A percentile compares a stretch with the other conserved stretches of the same genome.
phyloP scores from a whole-genome alignment of 2,329 filamentous ascomycete species.

The Niveomyces coronatus region DNA sequence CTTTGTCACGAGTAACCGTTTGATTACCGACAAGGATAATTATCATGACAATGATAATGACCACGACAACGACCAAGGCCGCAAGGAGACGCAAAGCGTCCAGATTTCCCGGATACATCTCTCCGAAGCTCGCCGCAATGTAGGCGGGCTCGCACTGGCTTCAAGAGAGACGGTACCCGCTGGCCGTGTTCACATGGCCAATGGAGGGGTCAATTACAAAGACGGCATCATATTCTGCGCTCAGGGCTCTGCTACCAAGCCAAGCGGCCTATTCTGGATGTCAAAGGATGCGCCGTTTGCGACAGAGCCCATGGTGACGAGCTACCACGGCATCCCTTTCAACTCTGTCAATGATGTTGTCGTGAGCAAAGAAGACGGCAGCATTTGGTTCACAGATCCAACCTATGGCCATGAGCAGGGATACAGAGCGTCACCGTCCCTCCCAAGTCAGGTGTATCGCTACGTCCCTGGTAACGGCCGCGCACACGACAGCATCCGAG shows the following conservation, averaged over 20 bases:
- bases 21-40: constrained; percentile 12
- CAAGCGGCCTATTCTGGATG: constrained; percentile 24
- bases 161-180: background rate
- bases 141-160: background rate
- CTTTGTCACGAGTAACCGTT: constrained; percentile 26
- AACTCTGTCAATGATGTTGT: constrained; percentile 42
- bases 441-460: constrained; percentile 39
- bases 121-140: constrained; percentile 17
- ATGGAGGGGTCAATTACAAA: constrained; percentile 38
- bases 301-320: constrained; percentile 19
- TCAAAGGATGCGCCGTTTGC: constrained; percentile 20
- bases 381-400: constrained; percentile 41
- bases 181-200: constrained; percentile 30
- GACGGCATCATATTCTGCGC: constrained; percentile 30
- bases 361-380: constrained; percentile 29
- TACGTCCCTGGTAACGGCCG: constrained; percentile 27
- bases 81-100: constrained; percentile 17
- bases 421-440: constrained; percentile 30
- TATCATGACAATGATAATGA: too few species aligned
- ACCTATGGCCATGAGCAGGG: constrained; percentile 37
- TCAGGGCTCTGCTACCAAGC: constrained; percentile 21
- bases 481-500: constrained; percentile 24
- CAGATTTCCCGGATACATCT: constrained; percentile 21
- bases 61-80: too few species aligned
- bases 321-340: constrained; percentile 32